A percentile compares a stretch with the other conserved stretches of the same genome.
Evolutionary conservation across 2,329 filamentous ascomycete genomes (phyloP).

Genomic region (Fusarium sp.): DNA sequence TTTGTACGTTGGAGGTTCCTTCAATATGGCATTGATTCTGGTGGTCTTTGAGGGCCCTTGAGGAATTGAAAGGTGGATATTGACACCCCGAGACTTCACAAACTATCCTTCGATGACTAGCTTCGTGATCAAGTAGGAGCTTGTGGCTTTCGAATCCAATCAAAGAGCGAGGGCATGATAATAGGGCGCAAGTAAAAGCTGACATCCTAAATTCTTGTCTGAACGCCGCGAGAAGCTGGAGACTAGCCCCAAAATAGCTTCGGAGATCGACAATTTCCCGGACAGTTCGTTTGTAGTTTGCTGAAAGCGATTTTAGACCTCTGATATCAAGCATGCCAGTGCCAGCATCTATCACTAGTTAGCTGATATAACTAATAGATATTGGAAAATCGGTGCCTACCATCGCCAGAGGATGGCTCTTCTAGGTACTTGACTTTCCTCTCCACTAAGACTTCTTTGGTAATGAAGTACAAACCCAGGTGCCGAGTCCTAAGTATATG

Average conservation of each 20-base stretch:
- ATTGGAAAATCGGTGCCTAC: neutral
- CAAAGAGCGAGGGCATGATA: conserved; percentile 31
- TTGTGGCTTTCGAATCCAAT: conserved; percentile 37
- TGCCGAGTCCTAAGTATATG: too few relatives aligned
- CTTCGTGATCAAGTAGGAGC: neutral
- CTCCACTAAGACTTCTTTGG: too few relatives aligned
- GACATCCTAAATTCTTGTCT: conserved; percentile 15
- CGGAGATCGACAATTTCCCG: neutral
- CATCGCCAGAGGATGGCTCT: neutral
- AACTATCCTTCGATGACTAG: neutral
- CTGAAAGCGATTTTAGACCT: neutral
- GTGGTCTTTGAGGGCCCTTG: neutral
- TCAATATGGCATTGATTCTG: neutral
- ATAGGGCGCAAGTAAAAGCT: conserved; percentile 31
- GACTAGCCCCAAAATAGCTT: neutral
- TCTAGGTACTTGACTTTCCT: neutral
- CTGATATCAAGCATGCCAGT: neutral
- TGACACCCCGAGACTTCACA: conserved; percentile 3
- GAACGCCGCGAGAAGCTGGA: conserved; percentile 22
- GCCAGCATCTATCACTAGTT: neutral
- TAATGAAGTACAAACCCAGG: too few relatives aligned
- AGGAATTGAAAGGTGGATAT: conserved; percentile 2
- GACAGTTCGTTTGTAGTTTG: conserved; percentile 12
- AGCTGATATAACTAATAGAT: neutral
- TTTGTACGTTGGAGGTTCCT: too few relatives aligned